Conservation (phyloP, 1,284 basidiomycete species). For the Trichosporon sp. region DNA sequence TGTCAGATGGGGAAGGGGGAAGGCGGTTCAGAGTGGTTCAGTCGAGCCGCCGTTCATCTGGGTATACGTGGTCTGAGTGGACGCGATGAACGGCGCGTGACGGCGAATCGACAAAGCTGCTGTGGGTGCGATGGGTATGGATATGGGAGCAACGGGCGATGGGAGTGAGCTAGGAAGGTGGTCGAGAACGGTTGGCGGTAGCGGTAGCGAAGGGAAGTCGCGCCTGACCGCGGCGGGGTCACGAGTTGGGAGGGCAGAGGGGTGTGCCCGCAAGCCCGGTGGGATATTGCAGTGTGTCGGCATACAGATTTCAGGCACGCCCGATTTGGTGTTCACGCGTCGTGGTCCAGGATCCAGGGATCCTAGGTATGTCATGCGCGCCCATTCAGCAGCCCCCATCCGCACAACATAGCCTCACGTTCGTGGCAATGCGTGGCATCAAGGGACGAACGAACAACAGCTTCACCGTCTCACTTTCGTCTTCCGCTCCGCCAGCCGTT, state of each 20-base stretch:
- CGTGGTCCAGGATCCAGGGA: neutral
- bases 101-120: neutral
- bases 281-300: conserved; percentile 1
- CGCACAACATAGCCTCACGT: neutral
- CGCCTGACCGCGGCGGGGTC: neutral
- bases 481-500: neutral
- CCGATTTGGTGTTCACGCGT: conserved; percentile 13
- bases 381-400: neutral
- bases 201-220: neutral
- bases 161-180: neutral
- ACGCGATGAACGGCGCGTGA: conserved; percentile 15
- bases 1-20: conserved; percentile 8
- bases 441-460: neutral
- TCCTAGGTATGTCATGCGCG: neutral
- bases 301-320: conserved; percentile 7
- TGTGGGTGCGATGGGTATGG: neutral
- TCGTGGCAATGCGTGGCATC: neutral
- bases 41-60: conserved; percentile 13
- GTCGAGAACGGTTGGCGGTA: neutral
- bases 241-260: neutral
- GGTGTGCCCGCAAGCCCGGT: neutral
- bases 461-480: neutral
- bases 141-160: too few relatives aligned
- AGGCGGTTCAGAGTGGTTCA: conserved; percentile 10
- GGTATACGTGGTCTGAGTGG: neutral